Evolutionary conservation across 345 rosid species (phyloP).

Genomic region (Theobroma cacao): DNA sequence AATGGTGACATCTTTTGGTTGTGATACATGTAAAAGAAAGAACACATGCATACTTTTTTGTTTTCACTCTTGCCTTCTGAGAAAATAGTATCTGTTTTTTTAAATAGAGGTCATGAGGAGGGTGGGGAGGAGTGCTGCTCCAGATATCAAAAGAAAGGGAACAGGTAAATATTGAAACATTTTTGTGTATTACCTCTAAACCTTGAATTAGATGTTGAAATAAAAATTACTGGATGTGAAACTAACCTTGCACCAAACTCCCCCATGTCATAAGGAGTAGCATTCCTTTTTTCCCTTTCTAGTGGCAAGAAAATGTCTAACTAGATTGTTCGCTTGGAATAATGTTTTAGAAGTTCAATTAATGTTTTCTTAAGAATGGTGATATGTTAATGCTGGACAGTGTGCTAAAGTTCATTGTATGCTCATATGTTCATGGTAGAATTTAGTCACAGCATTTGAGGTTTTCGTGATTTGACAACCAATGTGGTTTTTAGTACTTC

Average conservation of each 20-base stretch:
- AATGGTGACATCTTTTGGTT: neutral
- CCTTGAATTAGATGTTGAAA: neutral
- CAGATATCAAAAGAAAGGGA: neutral
- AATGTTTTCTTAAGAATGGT: neutral
- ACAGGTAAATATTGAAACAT: neutral
- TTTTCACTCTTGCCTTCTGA: neutral
- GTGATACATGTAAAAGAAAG: neutral
- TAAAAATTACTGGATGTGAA: too few relatives aligned
- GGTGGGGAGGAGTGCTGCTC: neutral
- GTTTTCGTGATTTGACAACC: neutral
- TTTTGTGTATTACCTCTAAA: neutral
- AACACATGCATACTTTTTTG: neutral
- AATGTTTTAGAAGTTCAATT: neutral
- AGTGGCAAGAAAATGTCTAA: neutral
- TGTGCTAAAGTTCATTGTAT: neutral
- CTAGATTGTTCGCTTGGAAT: neutral
- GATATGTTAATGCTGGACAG: neutral
- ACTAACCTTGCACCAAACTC: neutral
- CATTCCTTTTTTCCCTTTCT: neutral
- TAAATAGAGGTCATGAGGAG: neutral
- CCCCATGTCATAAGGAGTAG: neutral
- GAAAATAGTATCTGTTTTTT: neutral
- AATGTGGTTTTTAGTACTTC: neutral
- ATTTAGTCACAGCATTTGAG: neutral
- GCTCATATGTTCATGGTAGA: neutral